phyloP scores from a whole-genome alignment of 352 stramenopile genomes.

The Blastocystis sp. region DNA sequence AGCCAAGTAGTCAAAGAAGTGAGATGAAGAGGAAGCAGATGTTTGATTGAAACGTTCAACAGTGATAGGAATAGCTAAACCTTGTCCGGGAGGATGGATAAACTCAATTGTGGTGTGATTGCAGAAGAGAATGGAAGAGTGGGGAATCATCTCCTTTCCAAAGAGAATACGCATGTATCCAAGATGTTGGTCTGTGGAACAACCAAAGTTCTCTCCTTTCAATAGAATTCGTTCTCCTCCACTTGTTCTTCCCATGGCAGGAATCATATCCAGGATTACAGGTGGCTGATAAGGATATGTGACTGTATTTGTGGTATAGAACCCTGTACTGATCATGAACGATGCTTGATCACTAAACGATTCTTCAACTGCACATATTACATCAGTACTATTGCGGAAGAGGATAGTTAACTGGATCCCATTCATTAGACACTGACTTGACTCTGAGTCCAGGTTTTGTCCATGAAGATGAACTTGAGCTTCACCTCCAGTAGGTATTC shows the following conservation, averaged over 20 bases:
- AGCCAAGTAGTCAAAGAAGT: neutral
- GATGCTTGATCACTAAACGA: neutral
- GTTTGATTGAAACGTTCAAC: constrained; percentile 9
- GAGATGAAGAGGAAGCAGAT: neutral
- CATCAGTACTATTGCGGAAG: neutral
- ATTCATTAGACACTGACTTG: neutral
- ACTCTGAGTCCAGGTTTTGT: constrained; percentile 1
- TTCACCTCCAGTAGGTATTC: neutral
- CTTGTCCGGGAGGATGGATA: neutral
- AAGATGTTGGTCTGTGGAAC: neutral
- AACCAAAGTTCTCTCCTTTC: constrained; percentile 12
- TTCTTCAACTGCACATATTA: neutral
- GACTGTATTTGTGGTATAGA: neutral
- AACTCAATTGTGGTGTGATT: neutral
- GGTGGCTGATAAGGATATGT: neutral
- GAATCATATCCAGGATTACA: neutral
- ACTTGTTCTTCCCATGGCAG: neutral
- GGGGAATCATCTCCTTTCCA: neutral
- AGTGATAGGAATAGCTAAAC: neutral
- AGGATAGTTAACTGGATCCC: neutral
- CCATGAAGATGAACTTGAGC: neutral
- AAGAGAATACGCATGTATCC: neutral
- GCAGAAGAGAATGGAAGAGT: neutral
- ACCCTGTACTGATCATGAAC: neutral
- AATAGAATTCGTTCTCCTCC: neutral